phyloP scores from a whole-genome alignment of 768 basidiomycete genomes.

The Pulveroboletus sp. region DNA sequence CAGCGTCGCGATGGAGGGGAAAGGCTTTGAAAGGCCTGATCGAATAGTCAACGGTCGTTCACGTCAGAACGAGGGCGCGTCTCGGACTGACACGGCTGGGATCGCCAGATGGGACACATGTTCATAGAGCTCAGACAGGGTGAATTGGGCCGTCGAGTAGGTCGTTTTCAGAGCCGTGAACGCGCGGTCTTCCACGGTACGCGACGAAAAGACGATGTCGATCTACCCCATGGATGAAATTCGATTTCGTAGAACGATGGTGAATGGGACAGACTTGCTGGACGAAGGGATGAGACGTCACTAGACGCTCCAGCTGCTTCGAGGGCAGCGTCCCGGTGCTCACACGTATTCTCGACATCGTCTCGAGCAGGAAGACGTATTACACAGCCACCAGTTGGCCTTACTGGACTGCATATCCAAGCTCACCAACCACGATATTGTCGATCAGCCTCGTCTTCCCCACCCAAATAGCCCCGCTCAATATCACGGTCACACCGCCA shows the following conservation, averaged over 20 bases:
- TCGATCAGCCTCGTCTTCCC: conserved; percentile 90
- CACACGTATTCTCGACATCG: conserved; percentile 20
- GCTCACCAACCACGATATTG: conserved; percentile 74
- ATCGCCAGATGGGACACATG: conserved; percentile 27
- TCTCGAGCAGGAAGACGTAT: background rate
- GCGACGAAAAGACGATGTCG: conserved; percentile 57
- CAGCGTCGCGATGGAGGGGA: conserved; percentile 27
- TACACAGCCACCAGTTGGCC: conserved; percentile 16
- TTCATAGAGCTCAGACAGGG: conserved; percentile 42
- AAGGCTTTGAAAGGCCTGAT: conserved; percentile 39
- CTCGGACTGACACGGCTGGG: conserved; percentile 12
- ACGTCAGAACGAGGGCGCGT: background rate
- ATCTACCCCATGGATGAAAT: conserved; percentile 40
- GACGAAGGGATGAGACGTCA: conserved; percentile 46
- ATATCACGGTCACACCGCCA: conserved; percentile 44
- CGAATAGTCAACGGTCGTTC: background rate
- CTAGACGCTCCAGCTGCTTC: conserved; percentile 33
- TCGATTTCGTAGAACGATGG: background rate
- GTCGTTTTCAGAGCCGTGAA: conserved; percentile 41
- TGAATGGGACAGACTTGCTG: conserved; percentile 41
- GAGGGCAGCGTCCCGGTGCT: conserved; percentile 22
- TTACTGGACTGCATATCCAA: conserved; percentile 10
- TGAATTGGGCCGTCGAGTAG: conserved; percentile 44
- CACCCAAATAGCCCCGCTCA: conserved; percentile 86
- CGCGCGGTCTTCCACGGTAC: conserved; percentile 33